Percentiles rank a stretch among this genome's conserved stretches.
These are phyloP conservation scores for Allium fistulosum DNA, from an alignment of 106 monocot species.

Conservation along the genomic window DNA sequence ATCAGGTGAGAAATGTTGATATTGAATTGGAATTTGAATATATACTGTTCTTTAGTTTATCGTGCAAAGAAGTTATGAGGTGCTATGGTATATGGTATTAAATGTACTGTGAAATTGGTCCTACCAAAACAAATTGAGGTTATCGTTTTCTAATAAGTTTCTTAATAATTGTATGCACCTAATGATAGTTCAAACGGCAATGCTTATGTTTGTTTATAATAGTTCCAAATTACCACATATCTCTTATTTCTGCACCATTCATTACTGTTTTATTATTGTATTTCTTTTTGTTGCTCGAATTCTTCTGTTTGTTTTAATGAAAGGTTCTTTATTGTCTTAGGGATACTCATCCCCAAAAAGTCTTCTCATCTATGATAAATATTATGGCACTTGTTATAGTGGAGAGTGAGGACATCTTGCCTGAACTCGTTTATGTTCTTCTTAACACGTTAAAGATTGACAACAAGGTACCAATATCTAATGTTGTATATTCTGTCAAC, in stretches of 20 bases:
- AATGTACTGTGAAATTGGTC: no score
- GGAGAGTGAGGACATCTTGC: constrained; percentile 85
- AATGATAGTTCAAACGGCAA: no score
- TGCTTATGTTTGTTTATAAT: no score
- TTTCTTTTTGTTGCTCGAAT: background rate
- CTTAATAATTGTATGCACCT: no score
- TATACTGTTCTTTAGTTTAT: no score
- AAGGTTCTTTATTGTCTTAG: constrained; percentile 18
- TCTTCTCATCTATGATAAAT: constrained; percentile 75
- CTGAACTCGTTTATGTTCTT: constrained; percentile 59
- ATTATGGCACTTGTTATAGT: constrained; percentile 88
- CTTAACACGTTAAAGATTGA: constrained; percentile 60
- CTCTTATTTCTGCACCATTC: no score
- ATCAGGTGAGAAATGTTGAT: constrained; percentile 46
- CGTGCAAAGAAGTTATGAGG: no score
- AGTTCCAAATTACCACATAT: no score
- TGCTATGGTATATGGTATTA: no score
- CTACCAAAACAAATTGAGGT: no score
- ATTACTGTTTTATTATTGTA: background rate
- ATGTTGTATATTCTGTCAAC: background rate
- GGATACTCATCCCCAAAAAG: constrained; percentile 76
- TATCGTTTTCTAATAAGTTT: no score
- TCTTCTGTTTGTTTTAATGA: no score
- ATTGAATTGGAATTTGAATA: background rate
- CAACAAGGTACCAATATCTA: constrained; percentile 14